Evolutionary conservation across 176 grass and related monocot species (phyloP).

Genomic region (Aegilops tauschii): DNA sequence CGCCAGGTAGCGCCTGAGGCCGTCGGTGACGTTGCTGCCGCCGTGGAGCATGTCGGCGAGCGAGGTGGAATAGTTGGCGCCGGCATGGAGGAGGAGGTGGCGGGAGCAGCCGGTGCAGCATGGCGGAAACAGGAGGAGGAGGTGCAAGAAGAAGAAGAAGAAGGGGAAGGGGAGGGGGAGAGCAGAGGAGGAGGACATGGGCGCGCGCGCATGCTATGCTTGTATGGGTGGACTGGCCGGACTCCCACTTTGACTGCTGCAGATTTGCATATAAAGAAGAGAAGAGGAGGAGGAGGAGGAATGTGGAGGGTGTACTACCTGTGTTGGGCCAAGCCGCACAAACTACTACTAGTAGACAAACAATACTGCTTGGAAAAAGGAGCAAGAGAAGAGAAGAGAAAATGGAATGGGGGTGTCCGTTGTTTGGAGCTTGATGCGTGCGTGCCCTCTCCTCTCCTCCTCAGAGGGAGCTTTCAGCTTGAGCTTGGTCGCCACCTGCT

Average conservation of each 20-base stretch:
- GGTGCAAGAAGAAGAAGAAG: background rate
- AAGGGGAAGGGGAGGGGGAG: background rate
- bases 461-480: background rate
- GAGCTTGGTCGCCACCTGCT: too few relatives aligned
- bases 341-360: background rate
- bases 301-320: background rate
- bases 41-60: background rate
- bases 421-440: background rate
- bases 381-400: background rate
- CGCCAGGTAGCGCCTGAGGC: constrained; percentile 18
- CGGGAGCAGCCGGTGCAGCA: background rate
- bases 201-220: background rate
- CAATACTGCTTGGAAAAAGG: background rate
- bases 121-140: background rate
- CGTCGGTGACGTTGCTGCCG: background rate
- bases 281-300: background rate
- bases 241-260: background rate
- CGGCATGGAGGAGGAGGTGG: background rate
- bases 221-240: background rate
- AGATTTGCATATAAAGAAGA: background rate
- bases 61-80: background rate
- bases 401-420: background rate
- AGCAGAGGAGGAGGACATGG: background rate
- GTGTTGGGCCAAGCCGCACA: background rate
- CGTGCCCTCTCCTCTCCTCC: background rate